phyloP scores from a whole-genome alignment of 2,329 filamentous ascomycete species.

The Pezicula neosporulosa region DNA sequence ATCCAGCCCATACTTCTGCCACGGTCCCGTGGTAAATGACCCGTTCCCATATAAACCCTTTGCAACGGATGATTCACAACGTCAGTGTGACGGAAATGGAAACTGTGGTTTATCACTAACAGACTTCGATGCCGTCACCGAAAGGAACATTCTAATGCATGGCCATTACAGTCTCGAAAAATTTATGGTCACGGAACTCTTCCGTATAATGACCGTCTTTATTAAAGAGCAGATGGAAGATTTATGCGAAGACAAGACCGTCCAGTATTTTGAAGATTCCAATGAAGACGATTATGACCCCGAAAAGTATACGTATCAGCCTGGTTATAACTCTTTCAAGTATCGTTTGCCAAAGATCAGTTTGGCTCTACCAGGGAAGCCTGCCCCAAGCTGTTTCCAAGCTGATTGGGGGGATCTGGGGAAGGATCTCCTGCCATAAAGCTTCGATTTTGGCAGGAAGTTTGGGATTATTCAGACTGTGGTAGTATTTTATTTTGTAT shows the following conservation, averaged over 20 bases:
- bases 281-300: not conserved
- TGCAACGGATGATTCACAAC: not conserved
- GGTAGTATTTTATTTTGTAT: no score
- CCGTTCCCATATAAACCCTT: not conserved
- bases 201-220: no score
- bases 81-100: not conserved
- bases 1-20: not conserved
- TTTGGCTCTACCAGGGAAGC: not conserved
- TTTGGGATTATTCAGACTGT: no score
- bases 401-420: not conserved
- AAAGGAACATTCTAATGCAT: no score
- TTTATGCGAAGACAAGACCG: not conserved
- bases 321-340: not conserved
- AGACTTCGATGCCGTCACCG: not conserved
- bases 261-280: not conserved
- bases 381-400: not conserved
- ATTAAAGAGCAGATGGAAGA: not conserved
- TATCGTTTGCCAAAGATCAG: not conserved
- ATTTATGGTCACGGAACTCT: no score
- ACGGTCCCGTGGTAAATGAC: not conserved
- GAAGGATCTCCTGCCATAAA: not conserved
- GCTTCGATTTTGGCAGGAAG: no score
- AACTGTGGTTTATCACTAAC: not conserved
- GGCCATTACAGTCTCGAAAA: no score
- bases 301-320: not conserved